Conservation (phyloP, 169 alveolate species). For the Toxoplasma gondii region DNA sequence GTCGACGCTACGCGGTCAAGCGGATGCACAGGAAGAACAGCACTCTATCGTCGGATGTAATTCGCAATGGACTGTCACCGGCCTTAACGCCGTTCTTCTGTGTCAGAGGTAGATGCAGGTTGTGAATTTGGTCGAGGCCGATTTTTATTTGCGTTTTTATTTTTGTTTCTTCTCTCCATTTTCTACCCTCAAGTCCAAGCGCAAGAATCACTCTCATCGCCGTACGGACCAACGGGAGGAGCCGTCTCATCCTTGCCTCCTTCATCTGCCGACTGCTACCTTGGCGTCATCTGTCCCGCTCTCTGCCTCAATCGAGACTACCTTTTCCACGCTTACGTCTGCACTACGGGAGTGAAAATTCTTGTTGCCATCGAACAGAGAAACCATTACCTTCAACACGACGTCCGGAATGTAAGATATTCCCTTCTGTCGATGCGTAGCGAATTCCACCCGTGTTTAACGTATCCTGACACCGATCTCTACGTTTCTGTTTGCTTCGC, state of each 20-base stretch:
- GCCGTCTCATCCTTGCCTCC: neutral
- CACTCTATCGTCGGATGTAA: too few relatives aligned
- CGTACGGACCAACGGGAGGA: neutral
- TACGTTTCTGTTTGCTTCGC: neutral
- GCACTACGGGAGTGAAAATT: conserved; percentile 59
- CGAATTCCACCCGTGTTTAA: neutral
- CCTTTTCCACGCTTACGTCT: conserved; percentile 52
- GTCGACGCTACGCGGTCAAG: too few relatives aligned
- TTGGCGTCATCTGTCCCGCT: conserved; percentile 59
- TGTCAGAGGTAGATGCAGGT: too few relatives aligned
- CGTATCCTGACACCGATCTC: neutral
- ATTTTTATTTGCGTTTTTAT: too few relatives aligned
- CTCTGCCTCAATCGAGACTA: conserved; percentile 45
- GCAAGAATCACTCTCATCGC: neutral
- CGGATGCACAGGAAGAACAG: too few relatives aligned
- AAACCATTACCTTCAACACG: conserved; percentile 7
- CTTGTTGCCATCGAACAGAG: conserved; percentile 55
- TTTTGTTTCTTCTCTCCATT: neutral
- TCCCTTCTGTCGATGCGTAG: neutral
- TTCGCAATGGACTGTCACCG: too few relatives aligned
- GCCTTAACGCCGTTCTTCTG: too few relatives aligned
- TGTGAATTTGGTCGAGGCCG: too few relatives aligned
- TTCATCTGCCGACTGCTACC: conserved; percentile 42
- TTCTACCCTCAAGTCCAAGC: neutral
- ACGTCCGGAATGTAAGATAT: conserved; percentile 5